Evolutionary conservation across 768 basidiomycete genomes (phyloP), one percentile per base, ranked within the genome.

Genomic region (Gymnopilus dilepis): DNA sequence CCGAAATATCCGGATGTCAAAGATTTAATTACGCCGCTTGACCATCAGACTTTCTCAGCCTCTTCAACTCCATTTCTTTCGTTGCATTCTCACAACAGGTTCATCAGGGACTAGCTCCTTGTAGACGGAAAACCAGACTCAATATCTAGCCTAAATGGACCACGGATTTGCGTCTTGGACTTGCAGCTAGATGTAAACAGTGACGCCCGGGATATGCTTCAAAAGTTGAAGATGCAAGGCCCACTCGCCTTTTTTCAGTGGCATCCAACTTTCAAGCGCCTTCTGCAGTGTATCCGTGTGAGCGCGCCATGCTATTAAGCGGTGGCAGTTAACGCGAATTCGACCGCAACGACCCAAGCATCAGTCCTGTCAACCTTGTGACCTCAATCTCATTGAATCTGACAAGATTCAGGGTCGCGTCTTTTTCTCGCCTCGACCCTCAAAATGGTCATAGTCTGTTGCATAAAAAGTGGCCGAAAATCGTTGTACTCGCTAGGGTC

Each of bases 1-100:
- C 47, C 47, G 47, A 50, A 50, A 30, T 50, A 31, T n/a, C 28
- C 47, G 47, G 28, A 50, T n/a, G 28, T 11, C 34, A 31, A 31
- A 47, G 43, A 33, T 33, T 52, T 52, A 37, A 28, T 40, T 13
- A 21, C 26, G 28, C 41, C 26, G n/a, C 38, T 43, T 41, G 28
- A 37, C n/a, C 56, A 28, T 54, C 56, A 34, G 13, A 47, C 30
- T 28, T 59, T 52, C 50, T 24, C 28, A 42, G 37, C 37, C 41
- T 38, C 34, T 43, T 40, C 58, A 50, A 41, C 57, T 41, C 53
- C 38, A n/a, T 47, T n/a, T 19, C 24, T 22, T 31, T 34, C 40
- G n/a, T 26, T 56, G 43, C 47, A 21, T 62, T 54, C 56, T 62
- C 56, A 61, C 60, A 56, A 38, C 47, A 56, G 31, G 55, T 41